phyloP scores from a whole-genome alignment of 2,329 filamentous ascomycete genomes.

The Aspergillus sp. region DNA sequence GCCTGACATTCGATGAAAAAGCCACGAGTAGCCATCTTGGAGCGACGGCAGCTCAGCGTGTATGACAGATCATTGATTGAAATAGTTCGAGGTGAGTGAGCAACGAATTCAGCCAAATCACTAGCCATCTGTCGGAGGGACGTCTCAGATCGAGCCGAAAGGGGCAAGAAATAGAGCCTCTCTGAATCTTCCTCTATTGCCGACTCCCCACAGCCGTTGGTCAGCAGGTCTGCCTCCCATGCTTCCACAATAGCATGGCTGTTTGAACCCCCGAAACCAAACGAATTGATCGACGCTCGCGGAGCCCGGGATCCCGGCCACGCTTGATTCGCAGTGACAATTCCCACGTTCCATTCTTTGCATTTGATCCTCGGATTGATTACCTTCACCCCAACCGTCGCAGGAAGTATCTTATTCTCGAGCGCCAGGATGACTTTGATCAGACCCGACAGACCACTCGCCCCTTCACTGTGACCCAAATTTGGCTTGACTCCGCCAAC shows the following conservation, averaged over 20 bases:
- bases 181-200: neutral
- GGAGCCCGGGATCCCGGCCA: conserved; percentile 27
- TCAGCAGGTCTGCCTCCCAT: neutral
- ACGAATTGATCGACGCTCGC: conserved; percentile 50
- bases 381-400: conserved; percentile 32
- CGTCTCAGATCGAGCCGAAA: neutral
- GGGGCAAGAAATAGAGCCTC: neutral
- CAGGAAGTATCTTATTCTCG: conserved; percentile 37
- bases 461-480: conserved; percentile 40
- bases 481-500: conserved; percentile 38
- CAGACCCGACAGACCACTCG: conserved; percentile 35
- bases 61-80: neutral
- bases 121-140: neutral
- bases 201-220: neutral
- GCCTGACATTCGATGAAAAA: neutral
- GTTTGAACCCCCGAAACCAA: conserved; percentile 46
- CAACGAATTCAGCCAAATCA: neutral
- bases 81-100: neutral
- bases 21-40: neutral
- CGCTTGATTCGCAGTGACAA: conserved; percentile 21
- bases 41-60: neutral
- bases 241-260: conserved; percentile 44
- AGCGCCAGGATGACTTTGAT: conserved; percentile 44
- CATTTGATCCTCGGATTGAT: conserved; percentile 28
- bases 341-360: conserved; percentile 28